Base-by-base conservation (phyloP, 1,284 basidiomycete genomes). In the Psilocybe mexicana region DNA sequence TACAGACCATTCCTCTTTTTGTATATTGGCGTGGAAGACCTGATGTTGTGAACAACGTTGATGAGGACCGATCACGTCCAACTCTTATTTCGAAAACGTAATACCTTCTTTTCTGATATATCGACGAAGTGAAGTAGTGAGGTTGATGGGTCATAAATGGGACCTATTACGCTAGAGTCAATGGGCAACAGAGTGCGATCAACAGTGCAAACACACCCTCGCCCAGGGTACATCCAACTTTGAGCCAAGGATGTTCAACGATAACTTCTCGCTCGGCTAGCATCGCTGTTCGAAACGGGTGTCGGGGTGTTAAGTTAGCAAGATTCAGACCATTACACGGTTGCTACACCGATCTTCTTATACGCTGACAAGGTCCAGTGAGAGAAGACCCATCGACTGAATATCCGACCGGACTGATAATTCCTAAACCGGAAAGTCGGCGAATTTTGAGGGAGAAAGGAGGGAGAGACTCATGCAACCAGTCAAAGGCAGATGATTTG, bases 101-200 rank as follows among this genome's bases (percentile, higher is more conserved):
- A 49, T 64, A 81, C 86, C 76, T 82, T 84, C 60, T 79, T 77
- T 65, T 82, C 77, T 43, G 74, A 69, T 48, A 88, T 89, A 65
- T 89, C 86, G 25, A 89, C 82, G 67, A 90, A 89, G 68, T 88
- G 86, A 38, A 89, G 66, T 23, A 72, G 77, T 10, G 74, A 76
- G 1, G 81, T 83, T 47, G 64, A 65, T 23, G 78, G 68, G 63
- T 88, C 86, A 66, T 85, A 88, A 2, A 89, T 58, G 3, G 87
- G 87, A 35, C 81, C 86, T 88, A 55, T 33, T 33, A 8, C 8
- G 30, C 30, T 33, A 8, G 30, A 33, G 30, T 33, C 30, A 33
- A 33, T 33, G 30, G 8, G 30, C 30, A 8, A 33, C 5, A 4
- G 30, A 33, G 30, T 8, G 8, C 30, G 30, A 33, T 33, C 30